Conservation (phyloP, 2,329 filamentous ascomycete genomes). For the Neospermospora avenae region DNA sequence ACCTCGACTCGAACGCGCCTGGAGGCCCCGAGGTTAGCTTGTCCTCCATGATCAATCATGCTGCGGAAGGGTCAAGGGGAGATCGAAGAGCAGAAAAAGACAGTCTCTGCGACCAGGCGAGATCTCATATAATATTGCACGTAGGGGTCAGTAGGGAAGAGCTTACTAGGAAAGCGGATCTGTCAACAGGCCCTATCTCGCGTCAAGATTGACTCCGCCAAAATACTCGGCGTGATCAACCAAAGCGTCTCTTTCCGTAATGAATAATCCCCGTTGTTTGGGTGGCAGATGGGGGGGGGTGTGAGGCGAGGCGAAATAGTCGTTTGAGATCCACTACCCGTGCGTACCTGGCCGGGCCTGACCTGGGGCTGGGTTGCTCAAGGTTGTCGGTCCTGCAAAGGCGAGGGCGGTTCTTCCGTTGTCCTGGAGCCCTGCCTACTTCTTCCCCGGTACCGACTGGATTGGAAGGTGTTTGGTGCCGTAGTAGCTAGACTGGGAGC, state of each 20-base stretch:
- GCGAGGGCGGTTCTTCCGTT: neutral
- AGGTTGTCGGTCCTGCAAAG: neutral
- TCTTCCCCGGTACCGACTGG: neutral
- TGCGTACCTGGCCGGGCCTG: too few species aligned
- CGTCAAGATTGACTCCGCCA: conserved; percentile 20
- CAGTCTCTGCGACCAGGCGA: conserved; percentile 11
- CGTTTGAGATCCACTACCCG: conserved; percentile 3
- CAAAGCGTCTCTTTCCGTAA: conserved; percentile 18
- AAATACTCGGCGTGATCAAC: conserved; percentile 19
- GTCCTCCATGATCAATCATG: conserved; percentile 34
- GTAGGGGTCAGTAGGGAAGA: conserved; percentile 5
- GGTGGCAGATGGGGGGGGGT: conserved; percentile 9
- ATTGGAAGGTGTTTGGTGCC: neutral
- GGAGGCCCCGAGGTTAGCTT: conserved; percentile 32
- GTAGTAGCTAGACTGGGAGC: neutral
- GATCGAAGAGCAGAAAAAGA: conserved; percentile 4
- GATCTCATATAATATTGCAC: conserved; percentile 12
- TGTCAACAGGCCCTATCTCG: conserved; percentile 16
- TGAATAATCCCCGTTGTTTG: conserved; percentile 16
- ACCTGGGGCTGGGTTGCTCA: neutral
- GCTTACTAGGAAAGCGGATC: conserved; percentile 18
- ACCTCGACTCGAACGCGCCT: conserved; percentile 32
- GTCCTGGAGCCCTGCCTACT: neutral
- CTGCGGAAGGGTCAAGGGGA: conserved; percentile 11
- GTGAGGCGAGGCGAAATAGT: conserved; percentile 4